Base-by-base conservation (phyloP, 2,329 filamentous ascomycete genomes). In the Fusarium guadeloupense region DNA sequence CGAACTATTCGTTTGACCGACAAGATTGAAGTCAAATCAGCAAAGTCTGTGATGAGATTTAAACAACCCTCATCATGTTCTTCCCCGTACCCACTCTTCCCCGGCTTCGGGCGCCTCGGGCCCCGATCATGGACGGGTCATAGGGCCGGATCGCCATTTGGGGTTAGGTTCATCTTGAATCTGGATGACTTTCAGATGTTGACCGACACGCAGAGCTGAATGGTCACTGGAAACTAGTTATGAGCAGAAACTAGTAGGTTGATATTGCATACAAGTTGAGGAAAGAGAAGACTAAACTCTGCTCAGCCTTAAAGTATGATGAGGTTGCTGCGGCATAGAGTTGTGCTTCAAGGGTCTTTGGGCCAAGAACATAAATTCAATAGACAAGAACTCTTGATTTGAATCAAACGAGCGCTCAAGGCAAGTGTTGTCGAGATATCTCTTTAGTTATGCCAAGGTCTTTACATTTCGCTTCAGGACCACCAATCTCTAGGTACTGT, bases 21-120 rank as follows among this genome's bases (percentile, higher is more conserved):
- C 20, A 21, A 37, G 35, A 39, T 31, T 21, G 21, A 35, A 43
- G 35, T 16, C 30, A 30, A 23, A 14, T 23, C 31, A 20, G 14
- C 16, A 33, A 26, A 35, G 25, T 30, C 16, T 34, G 35, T 37
- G 57, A 30, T 30, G 33, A 25, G 17, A 37, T 48, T 46, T 35
- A 56, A 46, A n/a, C 20, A 26, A 43, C 9, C 39, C 44, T 30
- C 20, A 35, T 45, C 34, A 51, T 52, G 34, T 19, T 49, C 42
- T 38, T 34, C 19, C 35, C 26, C 21, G 61, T 65, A 57, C 47
- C 61, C 61, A 64, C 59, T 31, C 42, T 40, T 25, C 28, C 40
- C 47, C 61, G 39, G 43, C 13, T 44, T 54, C 43, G 61, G 61
- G 38, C 30, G 21, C 34, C 48, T 64, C 46, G 61, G 46, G 42